phyloP scores from a whole-genome alignment of 2,329 filamentous ascomycete species.

The Cladophialophora yegresii region DNA sequence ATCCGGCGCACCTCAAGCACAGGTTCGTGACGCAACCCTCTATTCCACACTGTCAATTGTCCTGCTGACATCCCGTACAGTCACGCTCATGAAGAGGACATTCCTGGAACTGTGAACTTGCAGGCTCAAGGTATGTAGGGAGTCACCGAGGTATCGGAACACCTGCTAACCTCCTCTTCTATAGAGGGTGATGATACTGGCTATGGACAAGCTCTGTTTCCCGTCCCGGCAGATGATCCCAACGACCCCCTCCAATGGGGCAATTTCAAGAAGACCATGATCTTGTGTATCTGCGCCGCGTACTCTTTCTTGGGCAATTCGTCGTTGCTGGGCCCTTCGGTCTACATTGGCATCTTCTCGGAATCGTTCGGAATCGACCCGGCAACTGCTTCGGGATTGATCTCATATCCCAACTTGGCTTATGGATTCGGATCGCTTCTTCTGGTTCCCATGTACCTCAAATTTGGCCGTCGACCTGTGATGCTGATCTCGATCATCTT shows the following conservation, averaged over 20 bases:
- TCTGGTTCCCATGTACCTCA: conserved; percentile 60
- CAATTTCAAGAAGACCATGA: conserved; percentile 58
- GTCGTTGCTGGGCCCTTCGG: conserved; percentile 58
- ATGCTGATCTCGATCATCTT: conserved; percentile 47
- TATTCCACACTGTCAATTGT: neutral
- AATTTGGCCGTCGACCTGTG: conserved; percentile 50
- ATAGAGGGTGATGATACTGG: conserved; percentile 61
- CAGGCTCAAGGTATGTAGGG: conserved; percentile 42
- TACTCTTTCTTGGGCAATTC: conserved; percentile 64
- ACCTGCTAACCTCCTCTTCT: conserved; percentile 7
- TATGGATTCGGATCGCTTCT: conserved; percentile 61
- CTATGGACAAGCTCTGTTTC: conserved; percentile 62
- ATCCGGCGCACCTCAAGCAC: conserved; percentile 29
- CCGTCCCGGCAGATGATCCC: conserved; percentile 62
- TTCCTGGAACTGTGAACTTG: conserved; percentile 61
- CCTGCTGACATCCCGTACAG: conserved; percentile 39
- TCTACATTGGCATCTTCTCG: conserved; percentile 60
- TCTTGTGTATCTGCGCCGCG: conserved; percentile 56
- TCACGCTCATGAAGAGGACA: conserved; percentile 58
- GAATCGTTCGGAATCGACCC: conserved; percentile 56
- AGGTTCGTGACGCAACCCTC: conserved; percentile 19
- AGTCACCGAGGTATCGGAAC: neutral
- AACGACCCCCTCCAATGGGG: conserved; percentile 64
- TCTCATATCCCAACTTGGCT: conserved; percentile 63
- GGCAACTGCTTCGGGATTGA: conserved; percentile 56